Evolutionary conservation across 139 green algal genomes (phyloP), one percentile per base, ranked within the genome.

Genomic region (Chlamydomonas sp.): DNA sequence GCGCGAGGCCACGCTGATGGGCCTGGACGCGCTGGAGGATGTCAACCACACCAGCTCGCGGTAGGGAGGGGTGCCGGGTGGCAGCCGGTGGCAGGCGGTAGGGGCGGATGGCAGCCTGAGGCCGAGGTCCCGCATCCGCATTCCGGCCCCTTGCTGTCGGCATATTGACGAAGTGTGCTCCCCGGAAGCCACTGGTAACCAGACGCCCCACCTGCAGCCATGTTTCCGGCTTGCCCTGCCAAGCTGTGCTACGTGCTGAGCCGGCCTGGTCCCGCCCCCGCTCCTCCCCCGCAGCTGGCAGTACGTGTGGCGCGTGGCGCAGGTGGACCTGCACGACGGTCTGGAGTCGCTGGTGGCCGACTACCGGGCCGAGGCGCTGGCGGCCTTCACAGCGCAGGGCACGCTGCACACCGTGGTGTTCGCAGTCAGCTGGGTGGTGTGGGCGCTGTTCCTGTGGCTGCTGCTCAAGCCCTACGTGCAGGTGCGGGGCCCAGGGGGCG

Each of bases 391-490:
- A 14, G 76, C 58, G 18, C 80, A 85, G 81, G 69, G 63, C 68
- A 85, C 79, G 59, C 75, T 90, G 81, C 87, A 90, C 80, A 87
- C 63, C 5, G 75, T 88, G 63, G 69, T 90, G 49, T 84, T 88
- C 20, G 80, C 77, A 57, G 4, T 90, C 61, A 72, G 49, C 79
- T 81, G 77, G 74, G n/a, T 63, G 31, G 15, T 87, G 74, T 81
- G 71, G 66, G 62, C 16, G 6, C 4, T 63, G 0, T 90, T 85
- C 80, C 59, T 90, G 60, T 66, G 8, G 60, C n/a, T 85, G 6
- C 75, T 90, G 67, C 77, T 90, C 59, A 78, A 69, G 66, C 86
- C 86, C 72, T 90, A 86, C 80, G 73, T 90, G 63, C 58, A 80
- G 85, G 78, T 82, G 61, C 1, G 75, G 0, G 4, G 59, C 15